Evolutionary conservation across 1,284 basidiomycete species (phyloP), one percentile per base, ranked within the genome.

Genomic region (Fomitiporia mediterranea): DNA sequence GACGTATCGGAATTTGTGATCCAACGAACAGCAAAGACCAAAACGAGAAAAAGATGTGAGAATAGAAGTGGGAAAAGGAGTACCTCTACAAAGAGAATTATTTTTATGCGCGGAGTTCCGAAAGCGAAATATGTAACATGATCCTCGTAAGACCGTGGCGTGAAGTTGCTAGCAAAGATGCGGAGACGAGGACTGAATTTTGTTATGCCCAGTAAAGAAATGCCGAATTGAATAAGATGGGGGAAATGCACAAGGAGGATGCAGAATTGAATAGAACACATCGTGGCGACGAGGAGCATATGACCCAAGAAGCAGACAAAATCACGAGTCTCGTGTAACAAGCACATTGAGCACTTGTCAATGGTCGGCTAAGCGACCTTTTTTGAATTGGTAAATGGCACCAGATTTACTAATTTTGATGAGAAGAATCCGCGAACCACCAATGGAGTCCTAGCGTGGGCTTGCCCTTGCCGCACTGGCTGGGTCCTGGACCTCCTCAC

Each of bases 1-100:
- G 39, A 53, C 35, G 28, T 25, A 30, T 53, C 28, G 51, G 23
- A 43, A 32, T 43, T 43, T 53, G 51, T 53, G 51, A 32, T 53
- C 51, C 51, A 53, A 53, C 19, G 39, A 21, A 23, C 28, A 15
- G 44, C 19, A 17, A 43, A 43, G 51, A 32, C 44, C 25, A 32
- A 46, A 28, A 44, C 30, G 25, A 21, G 17, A 42, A 9, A 17
- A 51, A 13, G 13, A 27, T 19, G 38, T 19, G 21, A 21, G 34
- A 32, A 30, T n/a, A n/a, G 39, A 30, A 28, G 15, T n/a, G 25
- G n/a, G 35, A 53, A 53, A 23, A 43, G 39, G 43, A 17, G 44
- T 17, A 30, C 34, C n/a, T 53, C 51, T 43, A 52, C 35, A 28
- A 13, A n/a, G n/a, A n/a, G n/a, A n/a, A n/a, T n/a, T n/a, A 44